Percentiles rank a stretch among this genome's conserved stretches.
Conservation (phyloP, 495 filamentous ascomycete species). For the Aspergillus conjunctus region DNA sequence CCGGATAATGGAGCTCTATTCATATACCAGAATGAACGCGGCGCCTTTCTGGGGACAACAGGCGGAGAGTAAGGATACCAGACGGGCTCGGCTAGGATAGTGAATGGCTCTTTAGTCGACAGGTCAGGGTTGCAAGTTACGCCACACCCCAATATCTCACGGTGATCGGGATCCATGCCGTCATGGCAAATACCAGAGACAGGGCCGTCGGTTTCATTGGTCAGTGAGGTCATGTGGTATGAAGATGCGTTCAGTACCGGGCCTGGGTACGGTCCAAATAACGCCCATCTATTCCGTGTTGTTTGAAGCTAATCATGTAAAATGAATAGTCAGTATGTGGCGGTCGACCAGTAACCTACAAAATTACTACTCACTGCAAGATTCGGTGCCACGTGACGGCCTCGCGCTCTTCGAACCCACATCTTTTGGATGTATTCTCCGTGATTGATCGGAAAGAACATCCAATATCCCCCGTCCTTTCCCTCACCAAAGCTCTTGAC, state of each 20-base stretch:
- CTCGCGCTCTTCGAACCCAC: neutral
- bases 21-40: neutral
- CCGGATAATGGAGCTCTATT: slow-evolving; percentile 1
- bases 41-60: neutral
- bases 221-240: neutral
- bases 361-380: neutral
- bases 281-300: neutral
- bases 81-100: neutral
- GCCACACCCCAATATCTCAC: neutral
- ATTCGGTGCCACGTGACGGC: neutral
- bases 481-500: neutral
- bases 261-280: neutral
- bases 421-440: neutral
- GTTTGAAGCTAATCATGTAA: neutral
- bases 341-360: neutral
- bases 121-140: slow-evolving; percentile 1
- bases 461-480: neutral
- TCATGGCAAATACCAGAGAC: slow-evolving; percentile 4
- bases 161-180: neutral
- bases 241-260: neutral
- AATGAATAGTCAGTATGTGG: neutral
- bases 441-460: slow-evolving; percentile 1
- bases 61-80: slow-evolving; percentile 3
- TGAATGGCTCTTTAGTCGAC: neutral
- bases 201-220: neutral